These are phyloP conservation scores for Podila horticola DNA, from an alignment of 192 early-diverging fungal species.

Conservation along the genomic window DNA sequence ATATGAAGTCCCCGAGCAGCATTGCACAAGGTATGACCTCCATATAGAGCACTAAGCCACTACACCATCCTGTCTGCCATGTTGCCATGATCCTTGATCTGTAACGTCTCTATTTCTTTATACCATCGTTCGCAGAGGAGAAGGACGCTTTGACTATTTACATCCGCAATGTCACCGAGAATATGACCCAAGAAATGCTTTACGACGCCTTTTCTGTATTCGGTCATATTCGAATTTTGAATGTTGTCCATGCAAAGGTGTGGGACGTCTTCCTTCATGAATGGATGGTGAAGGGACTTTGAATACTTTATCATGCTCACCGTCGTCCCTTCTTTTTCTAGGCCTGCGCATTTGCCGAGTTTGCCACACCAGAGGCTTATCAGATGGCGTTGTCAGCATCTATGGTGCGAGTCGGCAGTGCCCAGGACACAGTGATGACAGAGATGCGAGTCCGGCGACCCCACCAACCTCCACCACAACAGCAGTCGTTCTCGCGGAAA, in stretches of 20 bases:
- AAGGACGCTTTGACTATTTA: slow-evolving; percentile 49
- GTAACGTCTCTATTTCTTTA: background rate
- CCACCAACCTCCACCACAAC: background rate
- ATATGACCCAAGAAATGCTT: slow-evolving; percentile 45
- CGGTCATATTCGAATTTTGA: slow-evolving; percentile 44
- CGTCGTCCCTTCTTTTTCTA: background rate
- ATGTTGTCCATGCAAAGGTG: slow-evolving; percentile 31
- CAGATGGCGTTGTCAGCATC: slow-evolving; percentile 48
- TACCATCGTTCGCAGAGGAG: slow-evolving; percentile 9
- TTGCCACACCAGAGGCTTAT: slow-evolving; percentile 37
- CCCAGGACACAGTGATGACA: slow-evolving; percentile 29
- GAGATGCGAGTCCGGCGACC: slow-evolving; percentile 32
- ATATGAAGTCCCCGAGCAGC: slow-evolving; percentile 35
- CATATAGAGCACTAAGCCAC: background rate
- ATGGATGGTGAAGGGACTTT: background rate
- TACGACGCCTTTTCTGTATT: slow-evolving; percentile 52
- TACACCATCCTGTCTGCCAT: no score
- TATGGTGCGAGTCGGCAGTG: slow-evolving; percentile 32
- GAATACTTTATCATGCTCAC: no score
- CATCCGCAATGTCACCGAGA: slow-evolving; percentile 47
- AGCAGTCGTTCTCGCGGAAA: background rate
- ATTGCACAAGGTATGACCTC: slow-evolving; percentile 22
- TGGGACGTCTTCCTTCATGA: background rate
- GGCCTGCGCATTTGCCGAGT: slow-evolving; percentile 53
- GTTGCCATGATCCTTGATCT: background rate